Base-by-base conservation (phyloP, 73 alveolate species). In the Paramecium sonneborni region DNA sequence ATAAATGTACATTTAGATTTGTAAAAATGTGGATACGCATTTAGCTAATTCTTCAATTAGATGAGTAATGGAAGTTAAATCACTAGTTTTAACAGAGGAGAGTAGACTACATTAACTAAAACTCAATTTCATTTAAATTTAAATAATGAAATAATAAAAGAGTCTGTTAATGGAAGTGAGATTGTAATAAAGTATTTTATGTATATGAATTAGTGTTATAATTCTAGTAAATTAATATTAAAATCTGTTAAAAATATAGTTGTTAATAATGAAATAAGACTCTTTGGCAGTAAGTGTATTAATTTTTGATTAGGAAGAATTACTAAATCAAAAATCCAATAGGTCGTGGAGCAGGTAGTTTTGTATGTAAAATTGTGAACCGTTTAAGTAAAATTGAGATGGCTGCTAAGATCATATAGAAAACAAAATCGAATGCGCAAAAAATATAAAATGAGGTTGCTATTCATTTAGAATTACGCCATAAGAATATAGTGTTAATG, bases 261-360 rank as follows among this genome's bases (percentile, higher is more conserved):
- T 72, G 86, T 72, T 72, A 72, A 72, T 62, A 34, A 72, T 72
- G 86, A 72, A 72, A 72, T 72, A 37, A 72, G 86, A 72, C 26
- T 72, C 86, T 15, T 18, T 72, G 86, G 57, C 86, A 34, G 86
- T 35, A 72, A 32, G 55, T 21, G 35, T 35, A 34, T 72, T 72
- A 12, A 14, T 34, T 38, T 28, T 34, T 34, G 44, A 72, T 67
- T 30, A 11, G 44, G 21, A 34, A 88, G 94, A 82, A 88, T 70
- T 70, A 88, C 52, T 37, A 69, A 23, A 88, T 88, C 58, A 69
- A 76, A 30, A 76, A 88, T 52, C 94, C 91, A 37, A 88, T 72
- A 38, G 94, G 94, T 24, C 57, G 91, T 69, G 94, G 94, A 14
- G 94, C 94, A 14, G 91, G 94, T 26, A 69, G 91, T 37, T 88